A percentile compares a stretch with the other conserved stretches of the same genome.
These are phyloP conservation scores for Myrica gale DNA, from an alignment of 306 rosid species.

Conservation along the genomic window DNA sequence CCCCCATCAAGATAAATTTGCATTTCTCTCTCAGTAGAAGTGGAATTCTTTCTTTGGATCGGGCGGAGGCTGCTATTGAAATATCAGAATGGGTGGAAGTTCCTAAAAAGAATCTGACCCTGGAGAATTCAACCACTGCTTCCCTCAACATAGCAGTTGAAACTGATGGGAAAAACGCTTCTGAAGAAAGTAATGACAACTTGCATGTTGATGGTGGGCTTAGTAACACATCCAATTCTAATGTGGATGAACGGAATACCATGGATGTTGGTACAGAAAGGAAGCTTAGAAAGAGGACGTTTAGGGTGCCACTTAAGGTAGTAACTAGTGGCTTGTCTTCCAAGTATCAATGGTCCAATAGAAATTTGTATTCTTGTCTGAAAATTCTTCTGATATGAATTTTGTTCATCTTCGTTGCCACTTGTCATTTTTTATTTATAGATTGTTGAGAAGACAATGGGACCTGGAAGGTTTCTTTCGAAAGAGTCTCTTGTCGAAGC, in stretches of 20 bases:
- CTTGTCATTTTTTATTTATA: conserved; percentile 29
- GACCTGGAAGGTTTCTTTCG: conserved; percentile 63
- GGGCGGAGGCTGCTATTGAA: conserved; percentile 93
- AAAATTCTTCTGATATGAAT: conserved; percentile 2
- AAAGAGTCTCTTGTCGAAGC: conserved; percentile 78
- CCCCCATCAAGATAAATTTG: conserved; percentile 83
- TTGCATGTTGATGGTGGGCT: conserved; percentile 45
- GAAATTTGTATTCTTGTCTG: neutral
- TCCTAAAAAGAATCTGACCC: conserved; percentile 63
- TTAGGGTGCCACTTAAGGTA: conserved; percentile 89
- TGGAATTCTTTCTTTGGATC: conserved; percentile 86
- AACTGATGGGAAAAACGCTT: conserved; percentile 51
- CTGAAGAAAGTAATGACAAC: conserved; percentile 59
- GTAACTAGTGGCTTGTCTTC: conserved; percentile 4
- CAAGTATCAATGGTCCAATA: neutral
- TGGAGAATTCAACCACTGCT: conserved; percentile 70
- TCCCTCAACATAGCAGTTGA: conserved; percentile 55
- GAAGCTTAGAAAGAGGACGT: conserved; percentile 82
- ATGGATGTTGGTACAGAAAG: conserved; percentile 55
- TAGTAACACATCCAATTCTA: conserved; percentile 41
- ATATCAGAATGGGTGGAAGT: conserved; percentile 94
- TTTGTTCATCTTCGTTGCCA: conserved; percentile 2
- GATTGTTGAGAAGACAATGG: conserved; percentile 70
- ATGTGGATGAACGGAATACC: conserved; percentile 51
- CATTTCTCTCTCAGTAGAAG: conserved; percentile 94